Base-by-base conservation (phyloP, 176 grass and related monocot genomes). In the Carex myosuroides region DNA sequence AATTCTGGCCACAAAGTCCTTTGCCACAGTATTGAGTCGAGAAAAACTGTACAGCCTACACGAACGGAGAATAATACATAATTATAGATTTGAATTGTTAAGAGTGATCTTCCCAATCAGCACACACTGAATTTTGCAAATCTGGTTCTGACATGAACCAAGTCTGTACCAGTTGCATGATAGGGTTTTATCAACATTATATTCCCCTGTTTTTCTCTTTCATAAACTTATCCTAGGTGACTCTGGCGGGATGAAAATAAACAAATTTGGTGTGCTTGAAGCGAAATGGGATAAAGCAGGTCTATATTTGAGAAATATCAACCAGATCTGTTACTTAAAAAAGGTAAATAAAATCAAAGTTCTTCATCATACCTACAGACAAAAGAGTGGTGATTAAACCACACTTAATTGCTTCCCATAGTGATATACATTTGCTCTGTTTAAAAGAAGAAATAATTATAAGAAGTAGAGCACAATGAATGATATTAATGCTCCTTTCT, bases 1-100 rank as follows among this genome's bases (percentile, higher is more conserved):
- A 99, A 91, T 87, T 99, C 96, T 82, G 96, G 96, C 96, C 96
- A 99, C 70, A 95, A 71, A 70, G 90, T 85, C 85, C 93, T 88
- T 63, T 80, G 85, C 96, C 96, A 99, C 91, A 99, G 88, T 90
- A 92, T 90, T 55, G 91, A 89, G 61, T 99, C 96, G 83, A 99
- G 53, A 39, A 95, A 70, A 22, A 89, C 39, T 0, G 93, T 95
- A 70, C 85, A 85, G 66, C 91, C 93, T 95, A 91, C 86, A 74
- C 3, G 50, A 61, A 75, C 46, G 82, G 69, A 16, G n/a, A 86
- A 64, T 44, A 41, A 74, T 55, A 84, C 26, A 11, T 55, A 52
- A 82, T 71, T 84, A 66, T 46, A 46, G 24, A 77, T 56, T 30
- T 77, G 24, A 77, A 77, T 13, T 55, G 13, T 77, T 77, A 77